Conservation (phyloP, 208 protist species). For the Trichomonas gallinae region DNA sequence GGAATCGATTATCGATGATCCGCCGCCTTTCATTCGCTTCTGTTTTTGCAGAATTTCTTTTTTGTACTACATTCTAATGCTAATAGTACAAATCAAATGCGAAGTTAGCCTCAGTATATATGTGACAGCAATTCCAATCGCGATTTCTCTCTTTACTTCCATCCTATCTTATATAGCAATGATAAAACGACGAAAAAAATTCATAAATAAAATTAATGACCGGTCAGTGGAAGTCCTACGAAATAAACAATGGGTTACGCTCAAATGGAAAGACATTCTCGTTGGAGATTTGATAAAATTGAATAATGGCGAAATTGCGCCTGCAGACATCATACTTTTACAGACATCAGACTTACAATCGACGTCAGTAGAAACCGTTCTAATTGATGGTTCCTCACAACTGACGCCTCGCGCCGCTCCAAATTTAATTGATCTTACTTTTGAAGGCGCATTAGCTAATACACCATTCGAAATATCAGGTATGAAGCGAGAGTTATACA, state of each 20-base stretch:
- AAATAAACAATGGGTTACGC: neutral
- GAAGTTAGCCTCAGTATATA: neutral
- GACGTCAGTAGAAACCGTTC: neutral
- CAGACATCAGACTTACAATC: neutral
- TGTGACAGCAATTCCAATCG: neutral
- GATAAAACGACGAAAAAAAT: neutral
- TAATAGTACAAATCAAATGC: neutral
- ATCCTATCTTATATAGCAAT: neutral
- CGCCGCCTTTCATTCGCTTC: neutral
- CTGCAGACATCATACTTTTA: neutral
- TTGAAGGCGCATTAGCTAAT: neutral
- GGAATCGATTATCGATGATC: neutral
- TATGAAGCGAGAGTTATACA: neutral
- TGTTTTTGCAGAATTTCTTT: neutral
- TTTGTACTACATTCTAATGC: neutral
- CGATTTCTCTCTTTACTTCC: neutral
- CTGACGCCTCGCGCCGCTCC: neutral
- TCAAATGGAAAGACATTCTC: neutral
- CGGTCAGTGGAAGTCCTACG: neutral
- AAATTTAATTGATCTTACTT: neutral
- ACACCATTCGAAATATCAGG: neutral
- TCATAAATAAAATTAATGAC: neutral
- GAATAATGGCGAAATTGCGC: neutral
- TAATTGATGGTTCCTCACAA: conserved; percentile 8
- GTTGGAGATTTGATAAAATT: conserved; percentile 18